Evolutionary conservation across 441 rosid species (phyloP), one percentile per base, ranked within the genome.

Genomic region (Euphorbia schlechtendalii): DNA sequence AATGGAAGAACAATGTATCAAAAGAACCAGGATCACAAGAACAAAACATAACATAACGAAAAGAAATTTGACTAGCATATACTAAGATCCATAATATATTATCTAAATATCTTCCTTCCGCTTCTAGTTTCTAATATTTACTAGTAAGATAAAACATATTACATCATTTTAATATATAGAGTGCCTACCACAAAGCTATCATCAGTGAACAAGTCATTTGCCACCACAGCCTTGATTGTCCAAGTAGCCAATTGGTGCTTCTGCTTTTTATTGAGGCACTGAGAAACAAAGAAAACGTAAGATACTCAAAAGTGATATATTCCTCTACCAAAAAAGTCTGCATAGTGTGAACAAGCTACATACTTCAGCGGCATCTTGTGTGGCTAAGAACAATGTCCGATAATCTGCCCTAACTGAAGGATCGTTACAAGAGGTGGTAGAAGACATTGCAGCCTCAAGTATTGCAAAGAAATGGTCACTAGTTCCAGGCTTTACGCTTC

Each of bases 161-260:
- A n/a, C n/a, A n/a, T n/a, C n/a, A 17, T 17, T 15, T 46, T 1
- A 46, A 46, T 46, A 14, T 18, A 46, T n/a, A 54, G 68, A 63
- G 61, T 63, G 59, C 80, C 49, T 80, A 92, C 98, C 92, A 92
- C 79, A 67, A 92, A 92, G 84, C 96, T 92, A 78, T 93, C 98
- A 66, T 93, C 98, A 8, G 97, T 90, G 76, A 81, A 82, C 24
- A 93, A 82, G 75, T 93, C 99, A 77, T 88, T 90, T 61, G 95
- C 93, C 73, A 87, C 80, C 78, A 90, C 95, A 52, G 96, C 96
- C 67, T 69, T 75, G 55, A 82, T 64, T 56, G 84, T 83, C 99
- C 96, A 90, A 14, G 74, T 69, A 49, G 72, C 81, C 64, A 93
- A 67, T 67, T 77, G 82, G 77, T 87, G 81, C 79, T 76, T 84